Percentiles rank a stretch among this genome's conserved stretches.
phyloP scores from a whole-genome alignment of 768 basidiomycete genomes.

The Collybiopsis luxurians region DNA sequence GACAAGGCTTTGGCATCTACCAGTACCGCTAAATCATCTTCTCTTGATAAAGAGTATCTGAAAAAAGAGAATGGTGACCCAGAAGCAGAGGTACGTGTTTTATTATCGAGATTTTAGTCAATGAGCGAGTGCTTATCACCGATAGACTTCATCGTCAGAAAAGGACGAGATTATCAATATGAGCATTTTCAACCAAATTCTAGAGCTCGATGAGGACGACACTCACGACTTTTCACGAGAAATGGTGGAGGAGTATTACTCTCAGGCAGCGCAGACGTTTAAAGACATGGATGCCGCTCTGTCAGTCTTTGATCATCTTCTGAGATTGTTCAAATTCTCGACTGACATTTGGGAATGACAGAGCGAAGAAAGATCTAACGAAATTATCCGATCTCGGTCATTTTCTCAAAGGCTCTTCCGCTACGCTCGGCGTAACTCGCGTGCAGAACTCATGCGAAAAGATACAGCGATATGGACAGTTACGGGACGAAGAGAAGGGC shows the following conservation, averaged over 20 bases:
- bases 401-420: slow-evolving; percentile 96
- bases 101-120: not conserved
- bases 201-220: slow-evolving; percentile 85
- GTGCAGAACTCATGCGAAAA: slow-evolving; percentile 86
- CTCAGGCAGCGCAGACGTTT: slow-evolving; percentile 78
- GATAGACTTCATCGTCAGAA: not conserved
- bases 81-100: not conserved
- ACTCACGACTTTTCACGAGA: slow-evolving; percentile 67
- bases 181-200: slow-evolving; percentile 81
- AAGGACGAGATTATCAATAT: slow-evolving; percentile 57
- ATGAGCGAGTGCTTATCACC: not conserved
- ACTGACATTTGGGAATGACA: slow-evolving; percentile 26
- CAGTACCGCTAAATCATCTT: not conserved
- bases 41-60: not conserved
- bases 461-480: slow-evolving; percentile 85
- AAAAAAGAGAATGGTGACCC: not conserved
- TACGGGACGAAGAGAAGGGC: slow-evolving; percentile 53
- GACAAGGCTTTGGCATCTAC: not conserved
- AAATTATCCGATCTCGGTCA: slow-evolving; percentile 79
- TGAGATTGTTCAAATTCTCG: not conserved
- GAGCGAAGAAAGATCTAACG: slow-evolving; percentile 54
- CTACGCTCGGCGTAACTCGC: slow-evolving; percentile 80
- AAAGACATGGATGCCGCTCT: slow-evolving; percentile 71
- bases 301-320: slow-evolving; percentile 47
- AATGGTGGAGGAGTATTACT: slow-evolving; percentile 81